These are phyloP conservation scores for Backusella tarrabulga DNA, from an alignment of 192 early-diverging fungal species.

Conservation along the genomic window DNA sequence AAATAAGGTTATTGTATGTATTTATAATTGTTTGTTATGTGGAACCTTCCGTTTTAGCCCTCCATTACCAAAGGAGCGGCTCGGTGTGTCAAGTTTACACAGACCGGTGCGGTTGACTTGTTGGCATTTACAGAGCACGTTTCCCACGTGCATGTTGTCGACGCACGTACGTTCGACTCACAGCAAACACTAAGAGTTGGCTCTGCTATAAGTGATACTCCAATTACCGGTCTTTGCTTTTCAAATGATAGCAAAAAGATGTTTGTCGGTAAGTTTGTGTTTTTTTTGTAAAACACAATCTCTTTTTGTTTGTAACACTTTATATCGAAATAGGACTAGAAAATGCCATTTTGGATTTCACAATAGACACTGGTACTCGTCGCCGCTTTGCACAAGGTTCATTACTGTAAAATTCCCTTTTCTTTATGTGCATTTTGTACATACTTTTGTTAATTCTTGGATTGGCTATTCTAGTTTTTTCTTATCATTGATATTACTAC, in stretches of 20 bases:
- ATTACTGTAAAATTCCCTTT: conserved; percentile 53
- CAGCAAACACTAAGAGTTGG: conserved; percentile 80
- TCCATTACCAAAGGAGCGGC: conserved; percentile 68
- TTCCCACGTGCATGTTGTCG: conserved; percentile 87
- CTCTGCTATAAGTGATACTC: conserved; percentile 60
- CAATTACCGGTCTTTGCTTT: conserved; percentile 86
- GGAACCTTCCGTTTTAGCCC: conserved; percentile 35
- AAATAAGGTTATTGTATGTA: not conserved
- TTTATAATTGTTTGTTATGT: not conserved
- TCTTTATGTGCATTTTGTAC: not conserved
- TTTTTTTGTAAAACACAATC: not conserved
- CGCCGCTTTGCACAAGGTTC: conserved; percentile 81
- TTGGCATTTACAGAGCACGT: conserved; percentile 82
- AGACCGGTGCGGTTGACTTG: conserved; percentile 85
- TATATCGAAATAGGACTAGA: conserved; percentile 62
- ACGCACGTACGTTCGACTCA: conserved; percentile 85
- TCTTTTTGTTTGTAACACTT: not conserved
- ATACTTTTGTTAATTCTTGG: not conserved
- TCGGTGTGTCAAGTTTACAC: conserved; percentile 93
- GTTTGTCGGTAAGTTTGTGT: conserved; percentile 74
- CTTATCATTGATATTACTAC: not conserved
- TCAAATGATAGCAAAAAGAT: conserved; percentile 79
- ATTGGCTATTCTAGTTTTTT: not conserved
- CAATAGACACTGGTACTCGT: conserved; percentile 78
- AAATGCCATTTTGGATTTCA: conserved; percentile 76